Evolutionary conservation across 202 grass and related monocot genomes (phyloP).

Genomic region (Saccharum hybrid): DNA sequence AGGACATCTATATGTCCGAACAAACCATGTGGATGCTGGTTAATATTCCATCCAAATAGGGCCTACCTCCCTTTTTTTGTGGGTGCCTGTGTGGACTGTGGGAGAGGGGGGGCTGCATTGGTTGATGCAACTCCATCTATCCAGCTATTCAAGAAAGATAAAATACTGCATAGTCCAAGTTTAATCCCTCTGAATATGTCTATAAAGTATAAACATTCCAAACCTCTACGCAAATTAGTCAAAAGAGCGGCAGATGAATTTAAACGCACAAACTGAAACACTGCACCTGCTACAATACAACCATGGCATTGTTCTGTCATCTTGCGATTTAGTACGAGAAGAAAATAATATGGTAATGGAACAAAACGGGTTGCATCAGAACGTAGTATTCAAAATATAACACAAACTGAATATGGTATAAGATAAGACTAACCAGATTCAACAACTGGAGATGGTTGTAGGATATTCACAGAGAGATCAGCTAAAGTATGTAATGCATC

Average conservation of each 20-base stretch:
- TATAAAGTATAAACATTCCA: conserved; percentile 1
- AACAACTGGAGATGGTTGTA: conserved; percentile 69
- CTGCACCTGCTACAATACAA: conserved; percentile 17
- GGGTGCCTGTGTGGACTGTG: background rate
- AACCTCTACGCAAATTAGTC: conserved; percentile 30
- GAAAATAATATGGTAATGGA: conserved; percentile 25
- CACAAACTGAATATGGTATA: conserved; percentile 19
- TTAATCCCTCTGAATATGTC: conserved; percentile 6
- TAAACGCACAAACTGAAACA: conserved; percentile 36
- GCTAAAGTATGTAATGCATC: conserved; percentile 93
- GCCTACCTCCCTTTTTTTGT: background rate
- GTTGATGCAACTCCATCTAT: background rate
- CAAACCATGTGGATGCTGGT: background rate
- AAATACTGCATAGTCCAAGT: conserved; percentile 1
- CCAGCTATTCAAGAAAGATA: background rate
- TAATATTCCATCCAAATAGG: background rate
- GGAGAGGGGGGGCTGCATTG: background rate
- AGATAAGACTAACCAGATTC: conserved; percentile 82
- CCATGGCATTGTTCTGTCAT: conserved; percentile 24
- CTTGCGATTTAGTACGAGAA: background rate
- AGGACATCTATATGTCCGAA: background rate
- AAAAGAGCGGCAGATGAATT: background rate
- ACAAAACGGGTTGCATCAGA: conserved; percentile 1
- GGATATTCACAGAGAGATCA: conserved; percentile 93
- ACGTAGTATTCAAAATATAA: conserved; percentile 32